phyloP scores from a whole-genome alignment of 192 early-diverging fungal genomes.

The Jimgerdemannia lactiflua region DNA sequence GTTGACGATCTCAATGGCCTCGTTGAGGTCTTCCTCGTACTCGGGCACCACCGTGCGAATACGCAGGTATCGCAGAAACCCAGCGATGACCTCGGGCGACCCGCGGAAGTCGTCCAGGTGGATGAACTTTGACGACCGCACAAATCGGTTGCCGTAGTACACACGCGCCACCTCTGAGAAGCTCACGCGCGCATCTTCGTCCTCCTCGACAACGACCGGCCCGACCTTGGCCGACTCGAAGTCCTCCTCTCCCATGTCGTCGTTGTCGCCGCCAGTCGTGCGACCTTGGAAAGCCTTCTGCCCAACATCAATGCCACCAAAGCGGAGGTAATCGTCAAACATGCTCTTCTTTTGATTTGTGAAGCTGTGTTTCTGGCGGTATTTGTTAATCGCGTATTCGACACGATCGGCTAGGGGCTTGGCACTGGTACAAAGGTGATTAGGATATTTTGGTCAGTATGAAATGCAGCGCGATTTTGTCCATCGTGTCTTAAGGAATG shows the following conservation, averaged over 20 bases:
- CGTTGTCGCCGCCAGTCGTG: slow-evolving; percentile 24
- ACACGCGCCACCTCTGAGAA: slow-evolving; percentile 39
- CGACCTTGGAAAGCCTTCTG: slow-evolving; percentile 49
- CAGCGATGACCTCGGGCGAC: slow-evolving; percentile 37
- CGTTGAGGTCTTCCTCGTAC: slow-evolving; percentile 41
- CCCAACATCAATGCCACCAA: slow-evolving; percentile 49
- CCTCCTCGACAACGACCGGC: slow-evolving; percentile 37
- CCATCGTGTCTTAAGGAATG: not conserved
- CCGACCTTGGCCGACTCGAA: slow-evolving; percentile 33
- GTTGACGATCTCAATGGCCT: slow-evolving; percentile 36
- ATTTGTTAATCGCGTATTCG: slow-evolving; percentile 47
- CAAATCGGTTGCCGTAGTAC: slow-evolving; percentile 50
- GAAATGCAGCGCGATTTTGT: not conserved
- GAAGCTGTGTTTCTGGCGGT: slow-evolving; percentile 53
- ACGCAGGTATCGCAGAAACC: slow-evolving; percentile 46
- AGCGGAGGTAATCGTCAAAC: slow-evolving; percentile 45
- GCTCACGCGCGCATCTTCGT: slow-evolving; percentile 36
- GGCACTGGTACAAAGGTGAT: slow-evolving; percentile 21
- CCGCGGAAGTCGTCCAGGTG: slow-evolving; percentile 40
- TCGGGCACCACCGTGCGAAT: slow-evolving; percentile 49
- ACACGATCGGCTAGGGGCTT: slow-evolving; percentile 41
- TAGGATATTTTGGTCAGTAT: not conserved
- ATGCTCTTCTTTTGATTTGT: slow-evolving; percentile 32
- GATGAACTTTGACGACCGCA: slow-evolving; percentile 41
- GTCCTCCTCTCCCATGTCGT: slow-evolving; percentile 37